Evolutionary conservation across 768 basidiomycete genomes (phyloP), one percentile per base, ranked within the genome.

Genomic region (Amanita thiersii): DNA sequence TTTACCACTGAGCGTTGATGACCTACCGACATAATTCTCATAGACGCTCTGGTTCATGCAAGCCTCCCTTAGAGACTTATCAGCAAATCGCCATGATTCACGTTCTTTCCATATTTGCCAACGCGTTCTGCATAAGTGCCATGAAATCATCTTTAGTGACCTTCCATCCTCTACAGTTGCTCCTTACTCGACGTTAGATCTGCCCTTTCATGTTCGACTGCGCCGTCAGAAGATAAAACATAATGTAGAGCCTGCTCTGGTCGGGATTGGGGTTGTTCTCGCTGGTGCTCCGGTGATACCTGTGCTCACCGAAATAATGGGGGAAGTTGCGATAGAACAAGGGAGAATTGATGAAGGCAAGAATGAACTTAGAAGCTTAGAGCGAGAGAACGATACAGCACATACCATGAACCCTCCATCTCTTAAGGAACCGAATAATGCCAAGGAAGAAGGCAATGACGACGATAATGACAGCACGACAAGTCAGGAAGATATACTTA

Each of bases 41-140:
- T 53, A 93, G 91, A 97, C 96, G 0, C 65, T 99, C 33, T 98
- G 94, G 92, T 96, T 93, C 63, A 93, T 98, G 85, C 96, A 98
- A 75, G 89, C 94, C 11, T 80, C 86, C 19, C 70, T 99, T 14
- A 78, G 77, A 44, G 96, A 99, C 60, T 69, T 97, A 5, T 73
- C 81, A 0, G 52, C 61, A 46, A 35, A 61, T 33, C 70, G 66
- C 10, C 72, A 79, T 39, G 73, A 78, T 36, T 81, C 89, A 2
- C 74, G 65, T 31, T 88, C 91, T 1, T 97, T 97, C 62, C 66
- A 77, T 36, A 84, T 94, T 44, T 98, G 96, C 59, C 90, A 93
- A 61, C 79, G 94, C 46, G 78, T 92, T 28, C 66, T 97, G 45
- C 87, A 87, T 58, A 76, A 76, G 58, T 93, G 93, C 55, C 93